Conservation (phyloP, 257 asterid species). For the Solanum medicagineum region DNA sequence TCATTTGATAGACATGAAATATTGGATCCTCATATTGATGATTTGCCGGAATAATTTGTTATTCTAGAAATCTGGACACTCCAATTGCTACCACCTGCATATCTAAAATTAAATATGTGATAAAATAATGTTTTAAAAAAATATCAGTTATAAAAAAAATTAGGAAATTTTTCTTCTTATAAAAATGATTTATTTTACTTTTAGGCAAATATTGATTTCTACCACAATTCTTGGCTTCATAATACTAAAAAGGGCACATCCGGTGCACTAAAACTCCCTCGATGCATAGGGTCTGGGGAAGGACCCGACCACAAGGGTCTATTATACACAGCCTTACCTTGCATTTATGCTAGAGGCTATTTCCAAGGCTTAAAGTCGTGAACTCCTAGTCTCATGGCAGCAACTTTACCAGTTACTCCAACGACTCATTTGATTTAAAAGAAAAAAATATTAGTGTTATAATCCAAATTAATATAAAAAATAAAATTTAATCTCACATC, state of each 20-base stretch:
- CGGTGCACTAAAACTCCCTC: too few relatives aligned
- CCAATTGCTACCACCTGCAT: background rate
- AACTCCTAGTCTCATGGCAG: too few relatives aligned
- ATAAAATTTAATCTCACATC: background rate
- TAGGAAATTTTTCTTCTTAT: too few relatives aligned
- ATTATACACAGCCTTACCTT: too few relatives aligned
- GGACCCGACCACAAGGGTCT: too few relatives aligned
- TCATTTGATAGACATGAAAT: background rate
- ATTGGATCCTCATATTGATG: background rate
- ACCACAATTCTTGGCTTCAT: background rate
- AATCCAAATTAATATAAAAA: background rate
- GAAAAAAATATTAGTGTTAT: background rate
- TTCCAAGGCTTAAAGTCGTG: too few relatives aligned
- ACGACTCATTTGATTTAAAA: background rate
- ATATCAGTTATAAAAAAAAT: too few relatives aligned
- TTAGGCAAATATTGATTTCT: background rate
- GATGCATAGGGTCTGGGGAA: too few relatives aligned
- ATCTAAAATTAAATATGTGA: too few relatives aligned
- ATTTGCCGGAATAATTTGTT: background rate
- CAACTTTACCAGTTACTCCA: background rate
- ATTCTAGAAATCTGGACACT: background rate
- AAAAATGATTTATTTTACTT: background rate
- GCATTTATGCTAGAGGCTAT: too few relatives aligned
- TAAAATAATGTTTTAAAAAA: background rate
- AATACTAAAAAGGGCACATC: background rate